Base-by-base conservation (phyloP, 2,329 filamentous ascomycete genomes). In the Myriangium duriaei region DNA sequence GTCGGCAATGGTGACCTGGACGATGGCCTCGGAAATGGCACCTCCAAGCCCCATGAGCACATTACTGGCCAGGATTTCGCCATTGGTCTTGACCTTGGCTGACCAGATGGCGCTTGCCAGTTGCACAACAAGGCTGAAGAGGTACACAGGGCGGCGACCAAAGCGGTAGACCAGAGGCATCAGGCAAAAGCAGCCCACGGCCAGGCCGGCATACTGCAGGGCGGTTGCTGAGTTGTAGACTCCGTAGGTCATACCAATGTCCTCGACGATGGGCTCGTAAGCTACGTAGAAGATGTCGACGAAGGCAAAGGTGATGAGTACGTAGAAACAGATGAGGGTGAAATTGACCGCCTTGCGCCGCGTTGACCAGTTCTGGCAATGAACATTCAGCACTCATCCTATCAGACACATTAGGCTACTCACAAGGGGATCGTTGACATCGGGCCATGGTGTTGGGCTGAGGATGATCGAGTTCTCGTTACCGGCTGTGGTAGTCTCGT, bases 81-180 rank as follows among this genome's bases (percentile, higher is more conserved):
- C 59, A 1, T 53, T 52, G 0, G 51, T 67, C 17, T 60, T 43
- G 28, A 63, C 59, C 12, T 53, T 56, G 0, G 68, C 68, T 3
- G 53, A 53, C 68, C 68, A 72, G 33, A 72, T 57, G 32, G 58
- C 64, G 4, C 62, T 61, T 0, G 58, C 57, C 33, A 71, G 58
- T 55, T 71, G 66, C 40, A 68, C 60, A 28, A 61, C 46, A 40
- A 62, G 64, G 28, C 64, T 61, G 13, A 65, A 24, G 3, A 71
- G 51, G 49, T 69, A 72, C 3, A 72, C 60, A 1, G 69, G 65
- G 2, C 69, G 58, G 13, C 64, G 60, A 11, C 69, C 69, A 40
- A 63, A 56, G 38, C 69, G 66, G 36, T 69, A 65, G 2, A 68
- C 68, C 4, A 71, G 52, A 0, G 69, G 68, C 34, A 72, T 55